Evolutionary conservation across 331 rosid species (phyloP).

Genomic region (Rhamnella rubrinervis): DNA sequence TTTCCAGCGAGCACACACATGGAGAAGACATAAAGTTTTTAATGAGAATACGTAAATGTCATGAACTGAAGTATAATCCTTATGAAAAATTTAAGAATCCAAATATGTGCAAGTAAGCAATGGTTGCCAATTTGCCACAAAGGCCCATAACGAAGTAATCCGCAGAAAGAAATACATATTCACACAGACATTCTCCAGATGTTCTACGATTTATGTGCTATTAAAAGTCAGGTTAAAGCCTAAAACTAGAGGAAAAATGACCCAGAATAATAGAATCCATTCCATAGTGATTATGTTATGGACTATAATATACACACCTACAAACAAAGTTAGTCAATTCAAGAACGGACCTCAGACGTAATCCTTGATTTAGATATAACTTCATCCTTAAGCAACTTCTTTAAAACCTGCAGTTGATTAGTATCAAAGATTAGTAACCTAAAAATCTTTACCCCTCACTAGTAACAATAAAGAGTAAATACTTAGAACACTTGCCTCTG

Average conservation of each 20-base stretch:
- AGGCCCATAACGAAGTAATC: background rate
- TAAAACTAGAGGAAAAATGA: background rate
- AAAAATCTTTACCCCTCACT: background rate
- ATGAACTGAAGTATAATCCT: background rate
- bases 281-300: background rate
- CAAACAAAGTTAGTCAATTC: slow-evolving; percentile 2
- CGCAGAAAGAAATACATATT: background rate
- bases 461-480: slow-evolving; percentile 4
- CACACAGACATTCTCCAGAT: background rate
- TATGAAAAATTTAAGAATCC: background rate
- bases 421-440: slow-evolving; percentile 14
- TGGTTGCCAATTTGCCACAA: background rate
- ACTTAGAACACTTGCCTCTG: slow-evolving; percentile 51
- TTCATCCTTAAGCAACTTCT: slow-evolving; percentile 77
- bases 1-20: background rate
- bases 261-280: background rate
- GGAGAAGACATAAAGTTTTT: background rate
- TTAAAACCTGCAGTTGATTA: slow-evolving; percentile 61
- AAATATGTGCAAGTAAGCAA: background rate
- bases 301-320: background rate
- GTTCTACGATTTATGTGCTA: background rate
- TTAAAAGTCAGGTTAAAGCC: background rate
- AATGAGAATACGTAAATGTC: background rate
- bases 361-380: slow-evolving; percentile 66
- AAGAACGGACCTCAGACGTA: slow-evolving; percentile 59